Evolutionary conservation across 345 rosid species (phyloP).

Genomic region (Eucalyptus curtisii): DNA sequence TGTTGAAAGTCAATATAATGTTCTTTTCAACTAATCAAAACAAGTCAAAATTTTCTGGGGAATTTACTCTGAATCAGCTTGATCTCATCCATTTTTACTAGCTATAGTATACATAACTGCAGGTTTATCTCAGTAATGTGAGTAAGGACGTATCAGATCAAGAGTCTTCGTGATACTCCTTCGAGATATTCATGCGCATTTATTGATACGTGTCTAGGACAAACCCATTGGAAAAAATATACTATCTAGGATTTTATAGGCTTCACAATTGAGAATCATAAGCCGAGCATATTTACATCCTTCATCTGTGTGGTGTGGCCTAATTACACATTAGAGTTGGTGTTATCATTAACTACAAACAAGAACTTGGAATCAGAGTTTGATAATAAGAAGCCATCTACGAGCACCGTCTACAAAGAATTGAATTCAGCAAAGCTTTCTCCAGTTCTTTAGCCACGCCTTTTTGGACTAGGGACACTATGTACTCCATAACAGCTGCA

Average conservation of each 20-base stretch:
- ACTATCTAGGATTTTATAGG: background rate
- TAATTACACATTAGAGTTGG: background rate
- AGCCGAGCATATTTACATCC: background rate
- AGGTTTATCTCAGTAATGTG: background rate
- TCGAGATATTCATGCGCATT: background rate
- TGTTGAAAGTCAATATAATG: background rate
- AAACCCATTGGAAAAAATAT: background rate
- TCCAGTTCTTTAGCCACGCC: conserved; percentile 8
- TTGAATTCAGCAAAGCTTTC: conserved; percentile 3
- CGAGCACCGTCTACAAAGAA: background rate
- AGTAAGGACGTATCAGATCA: background rate
- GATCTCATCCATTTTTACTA: background rate
- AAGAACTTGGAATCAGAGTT: background rate
- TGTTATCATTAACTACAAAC: background rate
- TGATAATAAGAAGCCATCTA: background rate
- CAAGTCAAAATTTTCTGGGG: background rate
- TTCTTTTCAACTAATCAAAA: background rate
- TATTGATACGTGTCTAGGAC: background rate
- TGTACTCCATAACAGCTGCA: conserved; percentile 1
- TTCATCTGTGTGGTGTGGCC: background rate
- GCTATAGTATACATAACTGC: background rate
- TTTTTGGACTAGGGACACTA: background rate
- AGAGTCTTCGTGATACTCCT: background rate
- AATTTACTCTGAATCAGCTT: background rate
- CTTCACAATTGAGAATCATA: background rate